Conservation (phyloP, 176 grass and related monocot species). For the Otatea glauca region DNA sequence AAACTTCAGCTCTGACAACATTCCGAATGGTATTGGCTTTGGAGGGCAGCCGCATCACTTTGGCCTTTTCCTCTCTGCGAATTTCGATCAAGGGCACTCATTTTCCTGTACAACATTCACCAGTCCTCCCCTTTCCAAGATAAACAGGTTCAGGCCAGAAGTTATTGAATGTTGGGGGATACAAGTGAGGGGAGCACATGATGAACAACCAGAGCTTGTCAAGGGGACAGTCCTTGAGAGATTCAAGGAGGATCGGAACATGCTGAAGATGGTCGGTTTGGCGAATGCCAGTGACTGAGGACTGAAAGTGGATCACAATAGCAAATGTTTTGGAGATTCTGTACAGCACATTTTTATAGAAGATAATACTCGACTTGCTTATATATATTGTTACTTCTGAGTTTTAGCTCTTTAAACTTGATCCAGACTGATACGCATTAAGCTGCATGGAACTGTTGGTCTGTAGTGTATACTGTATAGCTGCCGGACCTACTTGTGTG, state of each 20-base stretch:
- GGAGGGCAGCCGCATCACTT: conserved; percentile 86
- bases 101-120: conserved; percentile 83
- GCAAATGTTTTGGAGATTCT: conserved; percentile 8
- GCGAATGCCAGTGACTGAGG: conserved; percentile 75
- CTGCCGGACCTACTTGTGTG: background rate
- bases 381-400: background rate
- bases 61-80: conserved; percentile 88
- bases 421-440: conserved; percentile 15
- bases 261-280: conserved; percentile 94
- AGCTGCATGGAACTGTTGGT: conserved; percentile 22
- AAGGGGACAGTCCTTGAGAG: conserved; percentile 93
- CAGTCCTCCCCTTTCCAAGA: conserved; percentile 72
- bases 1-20: conserved; percentile 82
- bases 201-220: conserved; percentile 47
- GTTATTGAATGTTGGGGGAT: conserved; percentile 92
- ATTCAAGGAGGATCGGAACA: conserved; percentile 97
- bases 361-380: background rate
- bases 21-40: conserved; percentile 95
- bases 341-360: conserved; percentile 23
- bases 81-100: conserved; percentile 90
- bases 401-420: background rate
- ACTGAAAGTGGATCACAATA: conserved; percentile 1
- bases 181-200: conserved; percentile 51
- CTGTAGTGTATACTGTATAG: background rate
- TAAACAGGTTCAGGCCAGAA: conserved; percentile 68